phyloP scores from a whole-genome alignment of 768 basidiomycete genomes.

The Phylloporus arenicola region DNA sequence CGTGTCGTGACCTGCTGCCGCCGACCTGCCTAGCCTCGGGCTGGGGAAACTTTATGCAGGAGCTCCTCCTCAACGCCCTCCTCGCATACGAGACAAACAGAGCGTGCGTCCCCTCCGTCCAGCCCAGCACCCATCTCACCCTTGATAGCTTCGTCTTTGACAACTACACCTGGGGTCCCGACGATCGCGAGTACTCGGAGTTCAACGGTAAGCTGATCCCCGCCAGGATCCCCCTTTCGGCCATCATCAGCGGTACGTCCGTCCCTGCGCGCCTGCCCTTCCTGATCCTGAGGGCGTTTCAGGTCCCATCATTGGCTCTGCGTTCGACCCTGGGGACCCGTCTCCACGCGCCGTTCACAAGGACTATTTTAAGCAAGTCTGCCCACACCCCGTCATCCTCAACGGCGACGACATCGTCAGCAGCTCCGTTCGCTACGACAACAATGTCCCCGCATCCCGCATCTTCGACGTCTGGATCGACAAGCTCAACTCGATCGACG shows the following conservation, averaged over 20 bases:
- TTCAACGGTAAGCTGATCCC: constrained; percentile 50
- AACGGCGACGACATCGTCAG: constrained; percentile 26
- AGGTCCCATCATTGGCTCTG: constrained; percentile 43
- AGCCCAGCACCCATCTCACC: background rate
- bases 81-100: constrained; percentile 44
- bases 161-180: constrained; percentile 51
- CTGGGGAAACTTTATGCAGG: constrained; percentile 61
- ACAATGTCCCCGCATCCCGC: constrained; percentile 28
- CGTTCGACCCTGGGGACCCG: constrained; percentile 31
- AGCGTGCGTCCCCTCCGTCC: constrained; percentile 35
- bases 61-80: constrained; percentile 47
- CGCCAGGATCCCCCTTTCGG: constrained; percentile 49
- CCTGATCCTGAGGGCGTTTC: background rate
- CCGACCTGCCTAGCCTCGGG: constrained; percentile 38
- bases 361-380: constrained; percentile 43
- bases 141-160: constrained; percentile 47
- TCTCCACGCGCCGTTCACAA: constrained; percentile 42
- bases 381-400: constrained; percentile 36
- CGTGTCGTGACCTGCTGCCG: no score
- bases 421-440: constrained; percentile 13
- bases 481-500: constrained; percentile 37
- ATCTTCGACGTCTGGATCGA: constrained; percentile 44
- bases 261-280: background rate
- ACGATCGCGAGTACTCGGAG: constrained; percentile 37
- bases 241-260: constrained; percentile 44